Conservation (phyloP, 352 stramenopile genomes). For the Globisporangium paddicum region DNA sequence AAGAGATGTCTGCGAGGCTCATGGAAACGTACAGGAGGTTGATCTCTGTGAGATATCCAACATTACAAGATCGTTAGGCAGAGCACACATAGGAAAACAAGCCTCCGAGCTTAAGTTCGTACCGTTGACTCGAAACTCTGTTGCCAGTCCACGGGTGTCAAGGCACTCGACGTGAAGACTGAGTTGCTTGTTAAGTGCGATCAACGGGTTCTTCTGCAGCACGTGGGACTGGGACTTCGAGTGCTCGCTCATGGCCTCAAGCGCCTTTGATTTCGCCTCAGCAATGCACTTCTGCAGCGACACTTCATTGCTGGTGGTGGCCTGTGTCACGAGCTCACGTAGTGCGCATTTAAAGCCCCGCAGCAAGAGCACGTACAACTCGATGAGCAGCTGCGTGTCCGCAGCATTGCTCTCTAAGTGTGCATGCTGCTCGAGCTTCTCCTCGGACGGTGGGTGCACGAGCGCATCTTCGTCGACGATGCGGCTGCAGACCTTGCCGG, state of each 20-base stretch:
- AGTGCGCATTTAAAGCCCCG: slow-evolving; percentile 28
- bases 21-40: slow-evolving; percentile 52
- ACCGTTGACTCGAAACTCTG: slow-evolving; percentile 15
- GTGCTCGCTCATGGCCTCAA: slow-evolving; percentile 14
- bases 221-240: slow-evolving; percentile 16
- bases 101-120: not conserved
- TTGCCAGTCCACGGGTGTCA: slow-evolving; percentile 34
- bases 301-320: not conserved
- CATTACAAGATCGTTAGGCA: not conserved
- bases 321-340: slow-evolving; percentile 13
- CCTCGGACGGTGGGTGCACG: slow-evolving; percentile 21
- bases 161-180: slow-evolving; percentile 31
- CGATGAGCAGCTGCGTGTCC: slow-evolving; percentile 31
- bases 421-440: slow-evolving; percentile 12
- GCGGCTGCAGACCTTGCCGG: slow-evolving; percentile 38
- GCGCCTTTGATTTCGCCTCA: slow-evolving; percentile 15
- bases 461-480: slow-evolving; percentile 65
- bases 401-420: slow-evolving; percentile 7
- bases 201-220: slow-evolving; percentile 14
- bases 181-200: slow-evolving; percentile 30
- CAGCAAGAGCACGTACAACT: slow-evolving; percentile 34
- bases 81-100: not conserved
- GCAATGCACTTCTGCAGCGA: slow-evolving; percentile 22
- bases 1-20: slow-evolving; percentile 30
- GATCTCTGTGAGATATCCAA: slow-evolving; percentile 27